A percentile compares a stretch with the other conserved stretches of the same genome.
Conservation (phyloP, 140 eudicot species). For the Senecio squalidus region DNA sequence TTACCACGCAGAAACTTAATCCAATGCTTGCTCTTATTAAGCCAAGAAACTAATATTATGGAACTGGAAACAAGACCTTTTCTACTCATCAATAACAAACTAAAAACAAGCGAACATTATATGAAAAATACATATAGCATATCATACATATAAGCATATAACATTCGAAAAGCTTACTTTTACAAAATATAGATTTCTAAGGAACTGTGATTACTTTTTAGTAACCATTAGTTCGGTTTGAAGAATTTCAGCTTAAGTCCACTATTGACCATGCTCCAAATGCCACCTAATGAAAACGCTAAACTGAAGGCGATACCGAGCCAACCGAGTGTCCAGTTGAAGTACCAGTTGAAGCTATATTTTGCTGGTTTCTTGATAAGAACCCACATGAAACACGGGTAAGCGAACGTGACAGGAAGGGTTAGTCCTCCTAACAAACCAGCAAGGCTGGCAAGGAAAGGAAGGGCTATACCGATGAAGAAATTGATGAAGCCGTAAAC, state of each 20-base stretch:
- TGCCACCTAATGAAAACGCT: constrained; percentile 72
- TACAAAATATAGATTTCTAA: constrained; percentile 17
- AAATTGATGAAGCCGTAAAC: constrained; percentile 36
- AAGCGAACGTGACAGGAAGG: constrained; percentile 73
- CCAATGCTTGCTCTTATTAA: constrained; percentile 3
- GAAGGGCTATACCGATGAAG: constrained; percentile 39
- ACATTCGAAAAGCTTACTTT: neutral
- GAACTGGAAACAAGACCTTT: no score
- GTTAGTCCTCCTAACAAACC: constrained; percentile 81
- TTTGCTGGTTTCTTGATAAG: constrained; percentile 61
- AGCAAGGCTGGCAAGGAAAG: constrained; percentile 70
- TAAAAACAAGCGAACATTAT: neutral
- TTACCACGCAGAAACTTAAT: constrained; percentile 2
- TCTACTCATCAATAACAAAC: neutral
- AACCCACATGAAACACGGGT: constrained; percentile 96
- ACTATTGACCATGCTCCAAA: constrained; percentile 64
- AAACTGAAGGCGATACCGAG: constrained; percentile 63
- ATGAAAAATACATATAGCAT: constrained; percentile 10
- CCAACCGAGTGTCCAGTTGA: constrained; percentile 75
- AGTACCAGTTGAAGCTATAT: constrained; percentile 73
- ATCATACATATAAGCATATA: constrained; percentile 16
- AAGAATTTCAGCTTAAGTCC: constrained; percentile 39
- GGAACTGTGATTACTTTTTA: neutral
- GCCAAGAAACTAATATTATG: neutral
- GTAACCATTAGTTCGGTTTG: constrained; percentile 23